Evolutionary conservation across 805 yeast genomes (phyloP).

Genomic region (Candida golubevii): DNA sequence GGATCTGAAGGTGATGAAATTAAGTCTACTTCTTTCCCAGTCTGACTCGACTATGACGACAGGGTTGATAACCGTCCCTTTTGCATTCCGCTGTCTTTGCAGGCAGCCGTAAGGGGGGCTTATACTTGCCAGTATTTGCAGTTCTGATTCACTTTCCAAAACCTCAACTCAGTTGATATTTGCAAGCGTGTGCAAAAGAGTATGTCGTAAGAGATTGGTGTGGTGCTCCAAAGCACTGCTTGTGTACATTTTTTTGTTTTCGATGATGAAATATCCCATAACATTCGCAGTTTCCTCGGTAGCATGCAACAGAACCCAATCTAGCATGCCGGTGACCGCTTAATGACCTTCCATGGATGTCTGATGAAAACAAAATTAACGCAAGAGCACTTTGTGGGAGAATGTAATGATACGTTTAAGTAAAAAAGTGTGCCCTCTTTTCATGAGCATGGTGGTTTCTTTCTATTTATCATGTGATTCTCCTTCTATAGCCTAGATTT

Average conservation of each 20-base stretch:
- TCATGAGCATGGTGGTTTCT: too few relatives aligned
- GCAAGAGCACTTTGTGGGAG: too few relatives aligned
- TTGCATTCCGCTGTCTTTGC: constrained; percentile 35
- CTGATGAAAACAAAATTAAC: constrained; percentile 46
- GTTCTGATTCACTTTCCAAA: constrained; percentile 48
- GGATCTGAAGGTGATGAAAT: constrained; percentile 38
- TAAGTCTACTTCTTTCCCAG: constrained; percentile 84
- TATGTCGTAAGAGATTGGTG: not conserved
- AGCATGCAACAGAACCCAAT: constrained; percentile 84
- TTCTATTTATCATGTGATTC: too few relatives aligned
- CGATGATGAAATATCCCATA: constrained; percentile 72
- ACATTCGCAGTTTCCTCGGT: constrained; percentile 98
- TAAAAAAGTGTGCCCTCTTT: too few relatives aligned
- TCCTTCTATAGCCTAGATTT: constrained; percentile 14
- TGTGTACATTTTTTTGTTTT: constrained; percentile 15
- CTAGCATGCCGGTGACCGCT: constrained; percentile 84
- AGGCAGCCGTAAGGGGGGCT: constrained; percentile 46
- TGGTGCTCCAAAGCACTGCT: too few relatives aligned
- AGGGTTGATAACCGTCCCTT: constrained; percentile 57
- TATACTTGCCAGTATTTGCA: constrained; percentile 86
- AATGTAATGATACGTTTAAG: too few relatives aligned
- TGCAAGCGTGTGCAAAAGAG: constrained; percentile 28
- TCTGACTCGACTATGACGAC: constrained; percentile 93
- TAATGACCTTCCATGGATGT: constrained; percentile 87
- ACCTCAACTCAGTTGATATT: constrained; percentile 13